A percentile compares a stretch with the other conserved stretches of the same genome.
Evolutionary conservation across 306 rosid genomes (phyloP).

Genomic region (Mucuna pruriens): DNA sequence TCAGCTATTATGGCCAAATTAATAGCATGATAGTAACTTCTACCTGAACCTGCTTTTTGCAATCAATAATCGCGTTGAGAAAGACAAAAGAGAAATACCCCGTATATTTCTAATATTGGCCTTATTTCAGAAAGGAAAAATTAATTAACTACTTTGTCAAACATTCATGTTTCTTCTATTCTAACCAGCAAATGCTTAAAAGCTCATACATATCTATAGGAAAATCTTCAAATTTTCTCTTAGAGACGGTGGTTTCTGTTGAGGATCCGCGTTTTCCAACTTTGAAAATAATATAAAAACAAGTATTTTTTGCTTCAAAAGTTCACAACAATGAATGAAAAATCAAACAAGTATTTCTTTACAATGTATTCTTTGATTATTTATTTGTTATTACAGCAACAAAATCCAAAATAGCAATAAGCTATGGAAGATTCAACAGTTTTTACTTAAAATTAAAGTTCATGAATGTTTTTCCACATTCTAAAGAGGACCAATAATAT

Average conservation of each 20-base stretch:
- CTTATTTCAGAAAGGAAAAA: background rate
- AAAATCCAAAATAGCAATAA: background rate
- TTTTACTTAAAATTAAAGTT: slow-evolving; percentile 26
- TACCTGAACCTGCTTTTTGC: slow-evolving; percentile 24
- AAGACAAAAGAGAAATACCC: slow-evolving; percentile 8
- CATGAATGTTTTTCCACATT: slow-evolving; percentile 21
- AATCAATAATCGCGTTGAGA: slow-evolving; percentile 23
- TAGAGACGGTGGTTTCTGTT: too few species aligned
- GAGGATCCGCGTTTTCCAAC: too few species aligned
- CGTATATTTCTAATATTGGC: background rate
- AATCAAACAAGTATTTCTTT: too few species aligned
- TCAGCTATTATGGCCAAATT: slow-evolving; percentile 1
- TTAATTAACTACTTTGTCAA: background rate
- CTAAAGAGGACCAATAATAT: slow-evolving; percentile 8
- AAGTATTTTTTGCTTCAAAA: too few species aligned
- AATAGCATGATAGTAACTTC: slow-evolving; percentile 41
- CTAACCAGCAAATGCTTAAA: background rate
- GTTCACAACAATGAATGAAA: too few species aligned
- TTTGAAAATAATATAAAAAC: too few species aligned
- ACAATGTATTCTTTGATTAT: background rate
- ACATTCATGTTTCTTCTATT: slow-evolving; percentile 13
- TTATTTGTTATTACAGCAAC: background rate
- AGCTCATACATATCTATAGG: background rate
- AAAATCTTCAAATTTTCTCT: background rate
- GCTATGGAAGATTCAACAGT: background rate